Conservation (phyloP, 2,329 filamentous ascomycete species). For the Aureobasidium musti region DNA sequence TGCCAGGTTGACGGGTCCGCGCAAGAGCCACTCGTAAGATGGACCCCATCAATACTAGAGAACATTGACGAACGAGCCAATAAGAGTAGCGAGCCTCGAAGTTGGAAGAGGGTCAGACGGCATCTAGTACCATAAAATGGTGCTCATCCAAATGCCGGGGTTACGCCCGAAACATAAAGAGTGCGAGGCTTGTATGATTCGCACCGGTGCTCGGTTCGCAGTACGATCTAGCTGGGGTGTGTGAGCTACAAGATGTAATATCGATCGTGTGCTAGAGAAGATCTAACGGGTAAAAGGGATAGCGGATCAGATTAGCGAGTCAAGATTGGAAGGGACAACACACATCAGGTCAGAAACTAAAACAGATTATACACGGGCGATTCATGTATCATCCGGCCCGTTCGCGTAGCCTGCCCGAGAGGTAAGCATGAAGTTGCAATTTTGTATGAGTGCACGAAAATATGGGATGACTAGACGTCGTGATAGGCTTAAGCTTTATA, state of each 20-base stretch:
- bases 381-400: too few relatives aligned
- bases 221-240: background rate
- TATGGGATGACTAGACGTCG: too few relatives aligned
- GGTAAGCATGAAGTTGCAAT: too few relatives aligned
- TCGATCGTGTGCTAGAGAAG: conserved; percentile 2
- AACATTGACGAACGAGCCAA: background rate
- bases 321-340: background rate
- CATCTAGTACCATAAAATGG: conserved; percentile 5
- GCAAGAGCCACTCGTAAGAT: conserved; percentile 3
- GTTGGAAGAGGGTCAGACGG: background rate
- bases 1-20: background rate
- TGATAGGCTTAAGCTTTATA: too few relatives aligned
- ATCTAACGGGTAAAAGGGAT: background rate
- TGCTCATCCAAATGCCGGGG: background rate
- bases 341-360: background rate
- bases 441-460: too few relatives aligned
- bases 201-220: conserved; percentile 14
- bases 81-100: too few relatives aligned
- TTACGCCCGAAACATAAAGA: background rate
- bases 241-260: conserved; percentile 5
- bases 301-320: background rate
- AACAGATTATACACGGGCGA: background rate
- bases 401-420: too few relatives aligned
- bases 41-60: background rate
- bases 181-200: background rate